These are phyloP conservation scores for Tritrichomonas musculus DNA, from an alignment of 208 protist species.

Conservation along the genomic window DNA sequence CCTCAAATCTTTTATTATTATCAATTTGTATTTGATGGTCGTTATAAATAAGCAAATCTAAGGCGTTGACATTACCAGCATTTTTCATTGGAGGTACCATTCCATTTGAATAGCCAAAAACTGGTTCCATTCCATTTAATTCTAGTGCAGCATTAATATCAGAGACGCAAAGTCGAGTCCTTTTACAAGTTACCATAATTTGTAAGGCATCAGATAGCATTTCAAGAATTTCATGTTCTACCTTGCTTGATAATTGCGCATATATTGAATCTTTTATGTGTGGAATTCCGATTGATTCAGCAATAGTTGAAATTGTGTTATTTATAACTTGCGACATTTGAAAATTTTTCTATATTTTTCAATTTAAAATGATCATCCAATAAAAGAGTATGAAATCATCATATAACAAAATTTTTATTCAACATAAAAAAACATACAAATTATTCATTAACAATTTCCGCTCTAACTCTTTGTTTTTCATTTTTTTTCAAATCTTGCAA, in stretches of 20 bases:
- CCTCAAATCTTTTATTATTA: not conserved
- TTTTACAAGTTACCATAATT: not conserved
- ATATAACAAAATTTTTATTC: no score
- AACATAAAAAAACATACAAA: no score
- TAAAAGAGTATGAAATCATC: no score
- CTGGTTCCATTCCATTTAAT: not conserved
- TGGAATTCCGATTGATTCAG: not conserved
- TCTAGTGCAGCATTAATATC: not conserved
- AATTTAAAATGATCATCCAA: no score
- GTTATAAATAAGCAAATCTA: not conserved
- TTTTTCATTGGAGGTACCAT: not conserved
- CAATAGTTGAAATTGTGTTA: not conserved
- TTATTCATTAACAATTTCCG: no score
- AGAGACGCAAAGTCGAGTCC: not conserved
- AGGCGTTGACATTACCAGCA: not conserved
- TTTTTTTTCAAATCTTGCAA: no score
- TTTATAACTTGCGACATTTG: not conserved
- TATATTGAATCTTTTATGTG: not conserved
- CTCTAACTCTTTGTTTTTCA: no score
- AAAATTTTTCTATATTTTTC: no score
- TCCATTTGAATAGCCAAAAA: not conserved
- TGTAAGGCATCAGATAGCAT: not conserved
- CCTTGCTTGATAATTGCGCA: not conserved
- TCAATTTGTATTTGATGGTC: not conserved
- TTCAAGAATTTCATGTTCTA: not conserved